Conservation (phyloP, 306 rosid genomes). For the Comarum palustre region DNA sequence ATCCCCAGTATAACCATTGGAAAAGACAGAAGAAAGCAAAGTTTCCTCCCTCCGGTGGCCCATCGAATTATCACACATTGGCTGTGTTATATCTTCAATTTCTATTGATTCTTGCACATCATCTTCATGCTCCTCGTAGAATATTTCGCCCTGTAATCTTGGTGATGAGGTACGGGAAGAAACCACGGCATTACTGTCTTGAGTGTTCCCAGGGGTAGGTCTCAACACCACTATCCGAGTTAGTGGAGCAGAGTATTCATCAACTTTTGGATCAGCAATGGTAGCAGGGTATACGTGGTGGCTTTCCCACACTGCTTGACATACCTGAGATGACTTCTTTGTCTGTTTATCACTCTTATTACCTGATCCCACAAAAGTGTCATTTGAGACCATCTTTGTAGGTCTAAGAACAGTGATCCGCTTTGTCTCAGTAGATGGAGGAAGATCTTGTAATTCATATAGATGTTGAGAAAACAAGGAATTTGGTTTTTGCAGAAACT, state of each 20-base stretch:
- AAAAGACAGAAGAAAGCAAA: slow-evolving; percentile 56
- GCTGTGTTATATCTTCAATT: slow-evolving; percentile 44
- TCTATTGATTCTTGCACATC: slow-evolving; percentile 45
- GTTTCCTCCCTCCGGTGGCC: slow-evolving; percentile 63
- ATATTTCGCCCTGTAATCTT: slow-evolving; percentile 40
- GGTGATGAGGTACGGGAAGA: slow-evolving; percentile 60
- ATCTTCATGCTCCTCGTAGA: slow-evolving; percentile 45
- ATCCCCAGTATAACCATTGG: slow-evolving; percentile 73
- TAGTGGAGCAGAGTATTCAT: slow-evolving; percentile 56
- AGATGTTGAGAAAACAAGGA: slow-evolving; percentile 49
- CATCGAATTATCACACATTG: slow-evolving; percentile 49
- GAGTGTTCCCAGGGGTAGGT: slow-evolving; percentile 65
- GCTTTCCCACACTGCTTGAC: slow-evolving; percentile 47
- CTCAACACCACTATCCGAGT: slow-evolving; percentile 86
- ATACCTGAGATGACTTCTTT: slow-evolving; percentile 37
- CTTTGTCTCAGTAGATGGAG: slow-evolving; percentile 53
- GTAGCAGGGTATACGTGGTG: slow-evolving; percentile 34
- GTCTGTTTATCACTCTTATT: slow-evolving; percentile 41
- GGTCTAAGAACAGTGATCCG: slow-evolving; percentile 84
- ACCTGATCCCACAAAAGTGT: slow-evolving; percentile 36
- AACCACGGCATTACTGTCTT: slow-evolving; percentile 44
- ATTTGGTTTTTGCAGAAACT: slow-evolving; percentile 61
- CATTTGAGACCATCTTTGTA: slow-evolving; percentile 60
- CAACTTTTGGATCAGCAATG: slow-evolving; percentile 45
- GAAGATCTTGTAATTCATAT: slow-evolving; percentile 47